Conservation (phyloP, 2,329 filamentous ascomycete genomes). For the Mycocentrospora acerina region DNA sequence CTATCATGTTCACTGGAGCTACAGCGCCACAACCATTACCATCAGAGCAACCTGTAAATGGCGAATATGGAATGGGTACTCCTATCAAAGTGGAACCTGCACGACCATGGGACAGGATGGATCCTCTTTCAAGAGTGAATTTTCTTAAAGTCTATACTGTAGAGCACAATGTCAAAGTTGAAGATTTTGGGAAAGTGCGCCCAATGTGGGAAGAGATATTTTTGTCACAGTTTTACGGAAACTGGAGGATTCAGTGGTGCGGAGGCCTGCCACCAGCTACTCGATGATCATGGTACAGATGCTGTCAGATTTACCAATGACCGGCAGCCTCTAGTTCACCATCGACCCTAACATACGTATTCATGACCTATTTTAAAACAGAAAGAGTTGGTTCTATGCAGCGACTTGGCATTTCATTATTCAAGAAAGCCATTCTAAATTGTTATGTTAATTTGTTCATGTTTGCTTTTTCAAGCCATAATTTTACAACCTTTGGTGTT, state of each 20-base stretch:
- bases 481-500: too few species aligned
- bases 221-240: slow-evolving; percentile 9
- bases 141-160: slow-evolving; percentile 28
- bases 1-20: slow-evolving; percentile 21
- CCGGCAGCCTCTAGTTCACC: too few species aligned
- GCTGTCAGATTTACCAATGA: too few species aligned
- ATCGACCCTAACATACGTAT: too few species aligned
- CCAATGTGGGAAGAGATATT: slow-evolving; percentile 8
- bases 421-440: too few species aligned
- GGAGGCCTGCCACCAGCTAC: not conserved
- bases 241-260: slow-evolving; percentile 5
- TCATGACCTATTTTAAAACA: too few species aligned
- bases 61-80: slow-evolving; percentile 9
- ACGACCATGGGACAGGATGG: slow-evolving; percentile 14
- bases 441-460: too few species aligned
- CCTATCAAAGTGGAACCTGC: slow-evolving; percentile 14
- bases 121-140: slow-evolving; percentile 23
- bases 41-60: not conserved
- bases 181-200: slow-evolving; percentile 23
- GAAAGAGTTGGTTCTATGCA: too few species aligned
- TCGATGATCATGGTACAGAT: not conserved
- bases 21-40: not conserved
- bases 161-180: slow-evolving; percentile 33
- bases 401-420: too few species aligned
- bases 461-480: too few species aligned